A percentile compares a stretch with the other conserved stretches of the same genome.
phyloP scores from a whole-genome alignment of 768 basidiomycete genomes.

The Agrocybe pediades region DNA sequence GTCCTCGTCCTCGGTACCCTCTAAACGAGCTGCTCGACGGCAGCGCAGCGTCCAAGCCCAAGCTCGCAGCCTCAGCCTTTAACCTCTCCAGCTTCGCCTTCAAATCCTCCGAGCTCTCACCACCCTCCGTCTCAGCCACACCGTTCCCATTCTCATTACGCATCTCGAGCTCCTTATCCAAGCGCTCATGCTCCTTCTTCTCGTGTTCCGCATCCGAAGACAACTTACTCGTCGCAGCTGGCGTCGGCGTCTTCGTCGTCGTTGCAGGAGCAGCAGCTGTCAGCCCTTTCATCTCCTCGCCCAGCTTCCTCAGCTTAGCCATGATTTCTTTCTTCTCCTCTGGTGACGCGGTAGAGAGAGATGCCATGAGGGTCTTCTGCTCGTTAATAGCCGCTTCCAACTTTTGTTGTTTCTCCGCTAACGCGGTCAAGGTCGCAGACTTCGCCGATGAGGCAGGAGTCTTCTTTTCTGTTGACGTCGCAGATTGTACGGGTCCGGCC shows the following conservation, averaged over 20 bases:
- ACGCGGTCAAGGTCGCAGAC: conserved; percentile 38
- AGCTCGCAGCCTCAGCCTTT: conserved; percentile 79
- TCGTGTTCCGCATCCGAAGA: conserved; percentile 41
- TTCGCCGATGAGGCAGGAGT: conserved; percentile 30
- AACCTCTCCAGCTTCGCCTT: conserved; percentile 76
- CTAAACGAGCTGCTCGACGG: conserved; percentile 42
- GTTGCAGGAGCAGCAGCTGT: conserved; percentile 25
- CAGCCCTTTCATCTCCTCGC: conserved; percentile 71
- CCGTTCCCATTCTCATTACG: conserved; percentile 41
- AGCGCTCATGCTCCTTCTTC: conserved; percentile 58
- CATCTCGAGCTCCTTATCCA: conserved; percentile 86
- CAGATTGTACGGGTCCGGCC: conserved; percentile 11
- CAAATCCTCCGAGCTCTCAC: conserved; percentile 66
- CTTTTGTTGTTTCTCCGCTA: conserved; percentile 75
- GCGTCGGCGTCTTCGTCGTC: conserved; percentile 13
- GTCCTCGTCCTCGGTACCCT: conserved; percentile 68
- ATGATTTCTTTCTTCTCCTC: conserved; percentile 84
- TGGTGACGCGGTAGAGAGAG: conserved; percentile 58
- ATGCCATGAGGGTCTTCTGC: conserved; percentile 83
- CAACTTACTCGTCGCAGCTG: conserved; percentile 17
- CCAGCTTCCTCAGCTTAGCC: conserved; percentile 71
- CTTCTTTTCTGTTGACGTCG: conserved; percentile 34
- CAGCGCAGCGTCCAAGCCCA: conserved; percentile 64
- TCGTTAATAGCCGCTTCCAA: conserved; percentile 84
- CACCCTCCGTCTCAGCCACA: conserved; percentile 28